phyloP scores from a whole-genome alignment of 345 rosid genomes.

The Populus tremula region DNA sequence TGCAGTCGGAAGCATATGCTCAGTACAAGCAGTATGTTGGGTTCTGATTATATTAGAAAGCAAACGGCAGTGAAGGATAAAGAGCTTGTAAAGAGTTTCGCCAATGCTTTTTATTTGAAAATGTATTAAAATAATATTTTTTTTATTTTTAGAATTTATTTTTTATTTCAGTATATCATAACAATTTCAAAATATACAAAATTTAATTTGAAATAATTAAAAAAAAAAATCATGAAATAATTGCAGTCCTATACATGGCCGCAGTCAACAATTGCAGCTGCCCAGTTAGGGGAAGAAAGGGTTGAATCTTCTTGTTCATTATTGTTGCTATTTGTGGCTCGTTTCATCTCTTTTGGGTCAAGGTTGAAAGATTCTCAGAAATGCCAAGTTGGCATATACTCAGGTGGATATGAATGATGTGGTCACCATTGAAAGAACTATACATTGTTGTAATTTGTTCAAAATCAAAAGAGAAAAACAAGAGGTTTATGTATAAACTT shows the following conservation, averaged over 20 bases:
- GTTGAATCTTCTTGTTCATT: background rate
- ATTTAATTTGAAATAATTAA: too few species aligned
- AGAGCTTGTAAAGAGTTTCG: too few species aligned
- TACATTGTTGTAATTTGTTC: background rate
- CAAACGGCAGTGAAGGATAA: background rate
- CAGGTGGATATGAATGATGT: background rate
- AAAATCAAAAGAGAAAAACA: too few species aligned
- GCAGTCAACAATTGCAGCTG: background rate
- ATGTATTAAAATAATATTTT: too few species aligned
- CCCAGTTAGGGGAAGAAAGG: background rate
- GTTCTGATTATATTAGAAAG: conserved; percentile 34
- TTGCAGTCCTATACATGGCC: too few species aligned
- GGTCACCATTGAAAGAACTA: background rate
- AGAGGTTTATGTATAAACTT: too few species aligned
- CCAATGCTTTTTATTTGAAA: too few species aligned
- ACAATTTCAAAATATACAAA: too few species aligned
- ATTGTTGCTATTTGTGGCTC: background rate
- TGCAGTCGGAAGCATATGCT: conserved; percentile 86
- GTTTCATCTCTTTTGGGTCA: background rate
- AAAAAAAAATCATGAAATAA: too few species aligned
- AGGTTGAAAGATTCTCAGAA: background rate
- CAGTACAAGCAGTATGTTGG: conserved; percentile 85
- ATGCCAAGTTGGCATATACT: background rate
- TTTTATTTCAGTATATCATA: too few species aligned
- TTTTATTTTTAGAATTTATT: too few species aligned